A percentile compares a stretch with the other conserved stretches of the same genome.
Evolutionary conservation across 768 basidiomycete species (phyloP).

Genomic region (Amanita phalloides): DNA sequence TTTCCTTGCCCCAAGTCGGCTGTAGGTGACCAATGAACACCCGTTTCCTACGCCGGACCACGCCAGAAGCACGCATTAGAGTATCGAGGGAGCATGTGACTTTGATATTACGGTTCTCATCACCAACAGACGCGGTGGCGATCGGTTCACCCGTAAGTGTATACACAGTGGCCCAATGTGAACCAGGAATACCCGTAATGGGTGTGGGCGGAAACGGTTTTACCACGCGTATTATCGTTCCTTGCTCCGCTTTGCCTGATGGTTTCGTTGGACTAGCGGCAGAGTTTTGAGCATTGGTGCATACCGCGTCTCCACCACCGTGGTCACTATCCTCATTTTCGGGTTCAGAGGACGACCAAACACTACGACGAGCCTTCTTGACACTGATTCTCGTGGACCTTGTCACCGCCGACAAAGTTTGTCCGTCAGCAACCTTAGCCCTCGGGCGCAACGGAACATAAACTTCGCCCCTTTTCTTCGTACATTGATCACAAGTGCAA

Average conservation of each 20-base stretch:
- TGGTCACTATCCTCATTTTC: not conserved
- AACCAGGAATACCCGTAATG: slow-evolving; percentile 8
- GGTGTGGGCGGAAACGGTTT: slow-evolving; percentile 3
- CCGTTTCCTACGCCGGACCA: slow-evolving; percentile 7
- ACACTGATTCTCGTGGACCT: not conserved
- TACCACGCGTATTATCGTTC: not conserved
- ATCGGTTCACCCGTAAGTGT: slow-evolving; percentile 17
- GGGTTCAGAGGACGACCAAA: not conserved
- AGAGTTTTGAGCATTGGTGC: not conserved
- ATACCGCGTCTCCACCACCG: not conserved
- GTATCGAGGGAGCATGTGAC: slow-evolving; percentile 11
- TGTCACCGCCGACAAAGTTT: not conserved
- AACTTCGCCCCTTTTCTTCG: slow-evolving; percentile 31
- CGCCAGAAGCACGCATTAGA: not conserved
- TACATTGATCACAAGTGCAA: slow-evolving; percentile 41
- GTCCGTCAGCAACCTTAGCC: not conserved
- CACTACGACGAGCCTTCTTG: not conserved
- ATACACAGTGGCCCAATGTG: slow-evolving; percentile 22
- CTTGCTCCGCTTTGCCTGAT: not conserved
- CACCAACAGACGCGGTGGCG: slow-evolving; percentile 15
- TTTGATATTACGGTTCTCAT: slow-evolving; percentile 11
- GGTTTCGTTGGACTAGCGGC: not conserved
- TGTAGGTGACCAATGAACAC: slow-evolving; percentile 21
- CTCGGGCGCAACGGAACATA: slow-evolving; percentile 23
- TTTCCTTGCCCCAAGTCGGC: slow-evolving; percentile 18